Evolutionary conservation across 768 basidiomycete species (phyloP).

Genomic region (Gelatoporia subvermispora): DNA sequence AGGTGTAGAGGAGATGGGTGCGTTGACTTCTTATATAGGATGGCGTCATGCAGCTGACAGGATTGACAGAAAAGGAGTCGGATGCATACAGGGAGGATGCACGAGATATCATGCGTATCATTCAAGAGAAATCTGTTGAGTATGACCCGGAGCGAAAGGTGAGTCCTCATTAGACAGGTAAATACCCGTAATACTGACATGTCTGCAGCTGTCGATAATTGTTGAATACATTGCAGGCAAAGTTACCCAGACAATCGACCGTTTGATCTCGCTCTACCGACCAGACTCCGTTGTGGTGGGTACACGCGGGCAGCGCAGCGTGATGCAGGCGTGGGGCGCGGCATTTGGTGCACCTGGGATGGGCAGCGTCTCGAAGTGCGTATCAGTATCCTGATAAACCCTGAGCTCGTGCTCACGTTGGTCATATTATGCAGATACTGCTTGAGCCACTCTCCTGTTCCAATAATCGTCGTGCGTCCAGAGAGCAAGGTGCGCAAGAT

Average conservation of each 20-base stretch:
- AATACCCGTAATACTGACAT: too few relatives aligned
- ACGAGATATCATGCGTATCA: conserved; percentile 66
- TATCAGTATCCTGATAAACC: neutral
- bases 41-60: neutral
- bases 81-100: conserved; percentile 81
- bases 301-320: conserved; percentile 64
- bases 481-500: conserved; percentile 84
- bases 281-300: conserved; percentile 94
- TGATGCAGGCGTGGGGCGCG: conserved; percentile 49
- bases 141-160: conserved; percentile 77
- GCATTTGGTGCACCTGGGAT: conserved; percentile 49
- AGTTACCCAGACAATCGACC: conserved; percentile 84
- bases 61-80: conserved; percentile 62
- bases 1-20: conserved; percentile 83
- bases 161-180: neutral
- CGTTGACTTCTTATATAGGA: conserved; percentile 15
- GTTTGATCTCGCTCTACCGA: conserved; percentile 86
- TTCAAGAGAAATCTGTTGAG: conserved; percentile 79
- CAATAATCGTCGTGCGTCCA: conserved; percentile 92
- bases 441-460: conserved; percentile 89
- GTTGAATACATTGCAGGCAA: conserved; percentile 93
- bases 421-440: conserved; percentile 51
- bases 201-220: conserved; percentile 75
- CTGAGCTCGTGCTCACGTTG: neutral
- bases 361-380: conserved; percentile 56